Base-by-base conservation (phyloP, 1,284 basidiomycete genomes). In the Trametes sp. region DNA sequence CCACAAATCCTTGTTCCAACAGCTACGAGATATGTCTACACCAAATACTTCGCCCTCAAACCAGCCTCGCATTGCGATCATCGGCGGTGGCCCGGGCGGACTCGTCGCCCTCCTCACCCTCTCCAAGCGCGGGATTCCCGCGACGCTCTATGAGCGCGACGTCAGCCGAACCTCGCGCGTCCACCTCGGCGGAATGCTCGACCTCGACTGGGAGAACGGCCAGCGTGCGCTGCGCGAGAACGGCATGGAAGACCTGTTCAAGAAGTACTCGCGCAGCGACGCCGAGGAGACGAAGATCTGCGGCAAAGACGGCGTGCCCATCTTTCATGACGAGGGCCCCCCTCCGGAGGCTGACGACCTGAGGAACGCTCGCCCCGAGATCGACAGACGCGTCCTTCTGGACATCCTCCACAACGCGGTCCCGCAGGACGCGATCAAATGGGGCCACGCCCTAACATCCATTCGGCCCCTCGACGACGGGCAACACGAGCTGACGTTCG, bases 401-500 rank as follows among this genome's bases (percentile, higher is more conserved):
- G 28, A 58, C 21, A 23, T 58, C 31, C 31, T 58, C 13, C 49
- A 52, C 29, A 41, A 45, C 29, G 57, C 57, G 9, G 38, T 52
- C 5, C 57, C 57, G 6, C 23, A 42, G 16, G 61, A 57, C 23
- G 24, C 61, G 10, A 26, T 66, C 51, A 50, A 61, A 23, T 66
- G 61, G 58, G 61, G 46, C 41, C 48, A 66, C 48, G 42, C 19
- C 1, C 48, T 63, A 19, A 8, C 33, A 9, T 57, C 58, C 3
- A 51, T 57, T 2, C 31, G 41, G 1, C 41, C 51, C 4, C 55
- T 66, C 13, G 58, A 29, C 2, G 36, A 41, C 29, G 61, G 64
- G 16, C 33, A 41, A 53, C 58, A 57, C 58, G 61, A 66, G 64
- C 41, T 66, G 28, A 59, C 58, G 13, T 66, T 66, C 51, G n/a